Evolutionary conservation across 768 basidiomycete species (phyloP).

Genomic region (Phaeotremella skinneri): DNA sequence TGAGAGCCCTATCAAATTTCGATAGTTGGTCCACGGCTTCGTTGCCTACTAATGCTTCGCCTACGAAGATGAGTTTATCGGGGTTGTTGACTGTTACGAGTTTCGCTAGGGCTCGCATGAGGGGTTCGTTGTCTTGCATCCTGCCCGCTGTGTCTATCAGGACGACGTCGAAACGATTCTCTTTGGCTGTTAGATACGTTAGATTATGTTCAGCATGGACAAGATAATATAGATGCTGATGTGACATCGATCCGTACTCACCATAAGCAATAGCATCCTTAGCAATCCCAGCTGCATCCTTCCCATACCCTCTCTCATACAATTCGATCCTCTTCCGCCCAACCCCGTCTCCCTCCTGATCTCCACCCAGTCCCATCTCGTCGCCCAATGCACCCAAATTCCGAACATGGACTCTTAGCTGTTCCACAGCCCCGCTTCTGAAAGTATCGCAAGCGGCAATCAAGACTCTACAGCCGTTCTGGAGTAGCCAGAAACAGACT

Average conservation of each 20-base stretch:
- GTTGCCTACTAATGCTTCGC: slow-evolving; percentile 96
- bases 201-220: not conserved
- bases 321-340: slow-evolving; percentile 68
- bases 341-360: slow-evolving; percentile 54
- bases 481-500: slow-evolving; percentile 98
- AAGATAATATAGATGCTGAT: not conserved
- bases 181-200: slow-evolving; percentile 61
- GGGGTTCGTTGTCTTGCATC: slow-evolving; percentile 99
- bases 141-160: slow-evolving; percentile 96
- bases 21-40: slow-evolving; percentile 97
- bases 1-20: slow-evolving; percentile 91
- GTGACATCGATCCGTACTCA: slow-evolving; percentile 51
- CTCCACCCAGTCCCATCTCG: slow-evolving; percentile 56
- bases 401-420: slow-evolving; percentile 90
- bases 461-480: slow-evolving; percentile 86
- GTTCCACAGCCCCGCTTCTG: slow-evolving; percentile 92
- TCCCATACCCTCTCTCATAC: slow-evolving; percentile 95
- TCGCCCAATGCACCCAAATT: slow-evolving; percentile 83
- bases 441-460: slow-evolving; percentile 99
- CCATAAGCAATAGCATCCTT: slow-evolving; percentile 91
- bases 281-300: slow-evolving; percentile 97
- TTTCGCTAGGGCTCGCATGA: slow-evolving; percentile 99
- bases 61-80: slow-evolving; percentile 97
- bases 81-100: slow-evolving; percentile 89
- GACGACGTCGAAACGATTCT: slow-evolving; percentile 91